Percentiles rank a stretch among this genome's conserved stretches.
Conservation (phyloP, 768 basidiomycete genomes). For the Trametes elegans region DNA sequence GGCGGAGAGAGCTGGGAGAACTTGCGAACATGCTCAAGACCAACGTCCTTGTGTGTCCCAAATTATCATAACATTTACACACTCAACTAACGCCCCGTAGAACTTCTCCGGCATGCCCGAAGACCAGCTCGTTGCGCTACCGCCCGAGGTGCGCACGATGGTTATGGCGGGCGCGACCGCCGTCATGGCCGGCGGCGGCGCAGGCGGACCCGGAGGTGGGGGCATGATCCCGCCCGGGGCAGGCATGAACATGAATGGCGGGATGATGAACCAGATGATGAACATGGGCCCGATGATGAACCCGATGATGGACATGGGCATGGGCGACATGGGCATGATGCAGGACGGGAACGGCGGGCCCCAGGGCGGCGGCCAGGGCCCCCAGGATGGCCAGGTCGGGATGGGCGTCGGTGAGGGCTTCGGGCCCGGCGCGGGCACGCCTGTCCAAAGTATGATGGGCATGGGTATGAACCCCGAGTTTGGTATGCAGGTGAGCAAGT, state of each 20-base stretch:
- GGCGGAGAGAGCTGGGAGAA: conserved; percentile 78
- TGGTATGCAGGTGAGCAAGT: conserved; percentile 64
- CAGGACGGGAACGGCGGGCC: conserved; percentile 24
- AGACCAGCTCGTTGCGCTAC: conserved; percentile 74
- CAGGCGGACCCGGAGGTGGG: conserved; percentile 39
- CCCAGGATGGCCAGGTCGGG: conserved; percentile 29
- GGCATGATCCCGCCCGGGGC: conserved; percentile 32
- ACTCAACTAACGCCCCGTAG: conserved; percentile 35
- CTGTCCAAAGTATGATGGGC: conserved; percentile 60
- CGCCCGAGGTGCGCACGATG: conserved; percentile 81
- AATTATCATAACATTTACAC: neutral
- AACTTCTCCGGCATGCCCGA: conserved; percentile 82
- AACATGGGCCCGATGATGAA: conserved; percentile 42
- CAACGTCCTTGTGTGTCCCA: conserved; percentile 69
- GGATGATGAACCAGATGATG: conserved; percentile 37
- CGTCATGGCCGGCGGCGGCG: conserved; percentile 67
- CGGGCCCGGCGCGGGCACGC: conserved; percentile 33
- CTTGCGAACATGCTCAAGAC: conserved; percentile 77
- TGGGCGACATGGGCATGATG: conserved; percentile 56
- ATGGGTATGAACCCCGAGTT: conserved; percentile 72
- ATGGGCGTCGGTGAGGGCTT: conserved; percentile 39
- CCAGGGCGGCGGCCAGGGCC: conserved; percentile 22
- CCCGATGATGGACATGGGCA: conserved; percentile 79
- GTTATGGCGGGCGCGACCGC: conserved; percentile 80
- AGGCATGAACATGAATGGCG: conserved; percentile 34